phyloP scores from a whole-genome alignment of 2,329 filamentous ascomycete genomes.

The Xenosphaeropsis pyriputrescens region DNA sequence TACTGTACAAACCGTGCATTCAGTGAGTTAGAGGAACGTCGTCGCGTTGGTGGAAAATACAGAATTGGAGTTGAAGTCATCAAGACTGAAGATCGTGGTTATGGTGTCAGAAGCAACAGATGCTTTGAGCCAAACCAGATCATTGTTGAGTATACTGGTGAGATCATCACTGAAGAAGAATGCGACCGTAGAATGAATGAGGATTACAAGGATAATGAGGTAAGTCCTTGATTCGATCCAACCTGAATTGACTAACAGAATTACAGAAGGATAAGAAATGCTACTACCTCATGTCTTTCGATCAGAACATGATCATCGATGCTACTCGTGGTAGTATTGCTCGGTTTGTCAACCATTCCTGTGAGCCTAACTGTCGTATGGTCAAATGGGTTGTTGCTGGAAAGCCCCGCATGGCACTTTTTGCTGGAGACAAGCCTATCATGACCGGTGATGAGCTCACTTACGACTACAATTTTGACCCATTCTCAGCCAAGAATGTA shows the following conservation, averaged over 20 bases:
- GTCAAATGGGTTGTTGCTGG: constrained; percentile 94
- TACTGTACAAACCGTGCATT: constrained; percentile 81
- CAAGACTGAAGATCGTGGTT: constrained; percentile 77
- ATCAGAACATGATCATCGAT: constrained; percentile 97
- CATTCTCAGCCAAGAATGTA: constrained; percentile 54
- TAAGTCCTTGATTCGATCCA: constrained; percentile 25
- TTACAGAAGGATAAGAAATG: constrained; percentile 37
- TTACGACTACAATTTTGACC: constrained; percentile 74
- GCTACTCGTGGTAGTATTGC: constrained; percentile 92
- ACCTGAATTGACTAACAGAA: too few species aligned
- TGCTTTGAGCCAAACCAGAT: constrained; percentile 83
- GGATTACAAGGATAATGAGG: constrained; percentile 85
- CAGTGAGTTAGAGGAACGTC: constrained; percentile 59
- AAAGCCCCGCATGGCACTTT: constrained; percentile 90
- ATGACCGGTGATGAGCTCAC: constrained; percentile 93
- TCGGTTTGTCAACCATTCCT: constrained; percentile 96
- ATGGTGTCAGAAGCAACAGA: constrained; percentile 82
- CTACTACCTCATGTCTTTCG: constrained; percentile 97
- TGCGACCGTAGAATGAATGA: constrained; percentile 89
- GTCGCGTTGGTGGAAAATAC: constrained; percentile 68
- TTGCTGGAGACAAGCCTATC: constrained; percentile 79
- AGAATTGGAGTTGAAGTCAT: constrained; percentile 90
- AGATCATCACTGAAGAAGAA: constrained; percentile 91
- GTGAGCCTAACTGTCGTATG: constrained; percentile 93
- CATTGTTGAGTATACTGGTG: constrained; percentile 95